A percentile compares a stretch with the other conserved stretches of the same genome.
Evolutionary conservation across 1,284 basidiomycete species (phyloP).

Genomic region (Ustilago sp.): DNA sequence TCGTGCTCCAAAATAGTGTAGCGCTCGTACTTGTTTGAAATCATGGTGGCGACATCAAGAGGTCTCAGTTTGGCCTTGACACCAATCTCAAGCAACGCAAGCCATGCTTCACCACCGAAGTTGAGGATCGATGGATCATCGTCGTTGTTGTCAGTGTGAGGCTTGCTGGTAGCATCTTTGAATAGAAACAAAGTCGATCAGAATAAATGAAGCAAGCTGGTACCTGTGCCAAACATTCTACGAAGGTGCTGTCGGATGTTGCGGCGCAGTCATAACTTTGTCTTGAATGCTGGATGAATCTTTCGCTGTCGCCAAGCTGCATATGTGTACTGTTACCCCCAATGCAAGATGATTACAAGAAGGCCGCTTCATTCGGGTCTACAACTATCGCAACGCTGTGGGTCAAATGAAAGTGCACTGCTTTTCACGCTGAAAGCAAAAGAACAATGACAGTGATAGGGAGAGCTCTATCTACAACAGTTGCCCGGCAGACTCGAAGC

Average conservation of each 20-base stretch:
- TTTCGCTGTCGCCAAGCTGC: not conserved
- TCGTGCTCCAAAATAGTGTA: not conserved
- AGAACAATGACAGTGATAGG: not conserved
- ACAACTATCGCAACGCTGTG: not conserved
- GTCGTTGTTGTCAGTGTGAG: not conserved
- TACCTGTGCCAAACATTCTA: not conserved
- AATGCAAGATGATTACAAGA: not conserved
- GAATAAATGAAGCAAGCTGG: not conserved
- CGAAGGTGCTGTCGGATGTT: not conserved
- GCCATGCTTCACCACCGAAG: constrained; percentile 1
- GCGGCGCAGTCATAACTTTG: not conserved
- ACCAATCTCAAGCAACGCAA: not conserved
- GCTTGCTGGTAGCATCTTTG: not conserved
- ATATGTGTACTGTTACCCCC: not conserved
- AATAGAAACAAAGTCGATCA: not conserved
- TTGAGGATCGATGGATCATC: constrained; percentile 1
- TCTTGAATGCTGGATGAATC: not conserved
- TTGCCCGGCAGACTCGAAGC: too few species aligned
- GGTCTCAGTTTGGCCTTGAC: constrained; percentile 2
- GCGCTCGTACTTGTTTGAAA: not conserved
- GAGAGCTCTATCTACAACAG: not conserved
- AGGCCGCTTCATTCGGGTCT: not conserved
- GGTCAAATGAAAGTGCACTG: not conserved
- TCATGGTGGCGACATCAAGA: not conserved
- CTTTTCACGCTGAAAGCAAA: not conserved